Percentiles rank a stretch among this genome's conserved stretches.
Conservation (phyloP, 73 alveolate genomes). For the Tetrahymena thermophila region DNA sequence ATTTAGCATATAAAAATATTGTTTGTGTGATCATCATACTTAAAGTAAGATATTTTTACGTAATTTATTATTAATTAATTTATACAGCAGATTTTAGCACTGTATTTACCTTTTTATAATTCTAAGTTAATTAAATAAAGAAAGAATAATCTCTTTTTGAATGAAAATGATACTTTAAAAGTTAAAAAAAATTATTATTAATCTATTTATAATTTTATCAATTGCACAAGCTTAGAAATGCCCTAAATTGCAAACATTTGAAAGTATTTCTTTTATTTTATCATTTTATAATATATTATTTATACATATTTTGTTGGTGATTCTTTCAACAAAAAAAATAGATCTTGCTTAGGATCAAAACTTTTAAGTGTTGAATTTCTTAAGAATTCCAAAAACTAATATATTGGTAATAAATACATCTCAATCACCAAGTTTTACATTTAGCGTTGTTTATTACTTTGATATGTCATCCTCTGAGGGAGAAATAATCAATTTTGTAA, state of each 20-base stretch:
- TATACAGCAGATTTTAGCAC: too few relatives aligned
- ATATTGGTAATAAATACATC: neutral
- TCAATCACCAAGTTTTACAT: neutral
- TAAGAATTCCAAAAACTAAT: neutral
- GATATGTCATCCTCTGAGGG: neutral
- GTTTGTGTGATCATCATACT: too few relatives aligned
- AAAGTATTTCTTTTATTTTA: neutral
- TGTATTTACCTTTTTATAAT: too few relatives aligned
- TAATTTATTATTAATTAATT: too few relatives aligned
- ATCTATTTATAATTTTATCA: too few relatives aligned
- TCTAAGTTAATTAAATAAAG: too few relatives aligned
- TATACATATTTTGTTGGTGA: too few relatives aligned
- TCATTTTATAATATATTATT: too few relatives aligned
- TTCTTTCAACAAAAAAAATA: neutral
- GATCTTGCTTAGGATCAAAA: neutral
- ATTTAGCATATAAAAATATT: too few relatives aligned
- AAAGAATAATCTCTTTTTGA: too few relatives aligned
- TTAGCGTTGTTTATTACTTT: neutral
- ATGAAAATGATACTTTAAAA: neutral
- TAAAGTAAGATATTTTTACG: too few relatives aligned
- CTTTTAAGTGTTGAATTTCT: neutral
- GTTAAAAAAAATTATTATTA: too few relatives aligned
- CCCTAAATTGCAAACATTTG: neutral
- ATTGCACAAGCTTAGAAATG: neutral
- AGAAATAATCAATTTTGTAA: neutral